Conservation (phyloP, 225 moss, liverwort and hornwort genomes). For the Pseudisothecium myosuroides region DNA sequence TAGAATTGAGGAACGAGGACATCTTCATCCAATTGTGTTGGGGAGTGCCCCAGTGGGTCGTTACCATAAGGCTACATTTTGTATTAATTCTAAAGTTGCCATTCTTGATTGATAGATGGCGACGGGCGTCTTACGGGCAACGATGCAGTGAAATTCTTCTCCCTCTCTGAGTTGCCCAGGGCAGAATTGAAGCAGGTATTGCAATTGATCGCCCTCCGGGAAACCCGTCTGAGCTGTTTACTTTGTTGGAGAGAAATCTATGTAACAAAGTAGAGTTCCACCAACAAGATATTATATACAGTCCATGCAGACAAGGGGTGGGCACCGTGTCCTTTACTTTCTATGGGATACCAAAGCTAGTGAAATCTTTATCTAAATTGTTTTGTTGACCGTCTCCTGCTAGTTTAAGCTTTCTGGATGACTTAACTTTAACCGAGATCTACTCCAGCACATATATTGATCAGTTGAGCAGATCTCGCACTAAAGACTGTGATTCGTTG, state of each 20-base stretch:
- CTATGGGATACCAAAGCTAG: neutral
- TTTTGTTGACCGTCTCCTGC: neutral
- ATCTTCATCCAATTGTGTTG: neutral
- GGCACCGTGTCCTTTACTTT: neutral
- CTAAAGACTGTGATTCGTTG: neutral
- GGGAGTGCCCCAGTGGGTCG: neutral
- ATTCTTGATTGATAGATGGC: slow-evolving; percentile 32
- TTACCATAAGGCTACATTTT: too few species aligned
- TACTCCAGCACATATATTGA: neutral
- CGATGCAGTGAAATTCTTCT: slow-evolving; percentile 95
- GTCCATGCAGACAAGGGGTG: neutral
- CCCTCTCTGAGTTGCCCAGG: slow-evolving; percentile 73
- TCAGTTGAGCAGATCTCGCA: neutral
- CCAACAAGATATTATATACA: too few species aligned
- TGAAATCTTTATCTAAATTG: neutral
- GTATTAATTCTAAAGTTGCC: neutral
- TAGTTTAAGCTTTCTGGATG: neutral
- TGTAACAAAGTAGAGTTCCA: too few species aligned
- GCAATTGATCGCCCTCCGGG: neutral
- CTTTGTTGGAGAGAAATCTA: too few species aligned
- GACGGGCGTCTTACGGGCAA: slow-evolving; percentile 95
- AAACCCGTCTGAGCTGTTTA: neutral
- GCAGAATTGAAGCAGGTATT: slow-evolving; percentile 83
- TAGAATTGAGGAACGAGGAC: neutral
- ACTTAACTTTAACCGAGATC: too few species aligned